Evolutionary conservation across 2,329 filamentous ascomycete genomes (phyloP).

Genomic region (Hymenoscyphus scutula): DNA sequence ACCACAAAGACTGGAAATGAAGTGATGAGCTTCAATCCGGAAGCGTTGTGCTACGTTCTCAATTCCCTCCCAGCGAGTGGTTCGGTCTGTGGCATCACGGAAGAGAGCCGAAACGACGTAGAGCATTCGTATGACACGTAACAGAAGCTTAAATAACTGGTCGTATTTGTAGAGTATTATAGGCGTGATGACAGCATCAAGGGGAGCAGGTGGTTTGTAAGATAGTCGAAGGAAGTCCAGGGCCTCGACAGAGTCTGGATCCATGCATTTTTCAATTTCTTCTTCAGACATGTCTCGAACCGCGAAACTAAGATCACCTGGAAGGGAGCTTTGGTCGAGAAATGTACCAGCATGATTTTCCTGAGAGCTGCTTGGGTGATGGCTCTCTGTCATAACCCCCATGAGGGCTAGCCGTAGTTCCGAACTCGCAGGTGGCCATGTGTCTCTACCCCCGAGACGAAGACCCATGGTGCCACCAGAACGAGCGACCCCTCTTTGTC

Average conservation of each 20-base stretch:
- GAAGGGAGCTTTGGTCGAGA: constrained; percentile 45
- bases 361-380: constrained; percentile 40
- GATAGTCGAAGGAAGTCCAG: constrained; percentile 90
- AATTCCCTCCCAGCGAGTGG: constrained; percentile 26
- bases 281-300: constrained; percentile 76
- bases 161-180: constrained; percentile 77
- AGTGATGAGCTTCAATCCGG: constrained; percentile 74
- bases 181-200: constrained; percentile 72
- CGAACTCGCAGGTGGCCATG: constrained; percentile 91
- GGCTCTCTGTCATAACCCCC: constrained; percentile 78
- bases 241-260: constrained; percentile 78
- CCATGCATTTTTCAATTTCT: constrained; percentile 79
- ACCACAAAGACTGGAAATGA: constrained; percentile 67
- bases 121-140: constrained; percentile 75
- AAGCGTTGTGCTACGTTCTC: constrained; percentile 49
- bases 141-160: constrained; percentile 73
- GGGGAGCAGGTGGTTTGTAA: constrained; percentile 71
- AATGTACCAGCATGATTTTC: constrained; percentile 34
- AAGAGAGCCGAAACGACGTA: constrained; percentile 69
- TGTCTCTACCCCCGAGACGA: constrained; percentile 74
- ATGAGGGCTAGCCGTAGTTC: constrained; percentile 87
- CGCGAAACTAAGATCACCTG: constrained; percentile 75
- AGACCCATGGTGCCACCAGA: constrained; percentile 75
- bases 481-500: constrained; percentile 64
- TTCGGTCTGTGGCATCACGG: constrained; percentile 50